Evolutionary conservation across 2,329 filamentous ascomycete genomes (phyloP), one percentile per base, ranked within the genome.

Genomic region (Chaetothyriales sp.): DNA sequence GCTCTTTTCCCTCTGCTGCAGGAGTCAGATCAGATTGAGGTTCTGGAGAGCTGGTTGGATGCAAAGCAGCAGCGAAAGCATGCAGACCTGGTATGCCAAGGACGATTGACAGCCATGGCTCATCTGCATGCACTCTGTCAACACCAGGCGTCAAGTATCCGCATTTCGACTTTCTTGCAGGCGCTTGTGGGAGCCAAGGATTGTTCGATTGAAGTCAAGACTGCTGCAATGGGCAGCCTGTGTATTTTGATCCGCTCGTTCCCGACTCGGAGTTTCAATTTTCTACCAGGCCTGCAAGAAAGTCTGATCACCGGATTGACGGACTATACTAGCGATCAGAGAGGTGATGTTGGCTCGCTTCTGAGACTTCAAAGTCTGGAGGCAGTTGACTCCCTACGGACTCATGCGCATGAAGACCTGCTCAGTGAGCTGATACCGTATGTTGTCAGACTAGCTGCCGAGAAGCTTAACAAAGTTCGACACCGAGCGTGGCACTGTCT

Each of bases 391-490:
- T 58, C 60, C 10, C 59, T 69, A 40, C 56, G 69, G 13, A 54
- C 59, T 28, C 22, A 22, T 44, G 20, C 51, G 4, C 18, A n/a
- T 18, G 20, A 50, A 19, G 18, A 49, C 13, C 25, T 52, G 9
- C 18, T 50, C 15, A 25, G 46, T 15, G 44, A 33, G 18, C 52
- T 62, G 13, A 52, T 59, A 40, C 54, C 54, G n/a, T 69, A 71
- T 46, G 64, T 79, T 2, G 71, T 86, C 29, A 78, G 89, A 1
- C 74, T 97, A 13, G 82, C 88, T 1, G 79, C 86, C 0, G 92
- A 98, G 67, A 95, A 94, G 65, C 75, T 97, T 1, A 90, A 97
- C 66, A 85, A 87, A 56, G 84, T 97, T 18, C 81, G 92, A 20
- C 71, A 78, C 43, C 65, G 70, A 55, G 71, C 71, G 37, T 73